These are phyloP conservation scores for Akanthomyces dipterigenus DNA, from an alignment of 2,329 filamentous ascomycete species.

Conservation along the genomic window DNA sequence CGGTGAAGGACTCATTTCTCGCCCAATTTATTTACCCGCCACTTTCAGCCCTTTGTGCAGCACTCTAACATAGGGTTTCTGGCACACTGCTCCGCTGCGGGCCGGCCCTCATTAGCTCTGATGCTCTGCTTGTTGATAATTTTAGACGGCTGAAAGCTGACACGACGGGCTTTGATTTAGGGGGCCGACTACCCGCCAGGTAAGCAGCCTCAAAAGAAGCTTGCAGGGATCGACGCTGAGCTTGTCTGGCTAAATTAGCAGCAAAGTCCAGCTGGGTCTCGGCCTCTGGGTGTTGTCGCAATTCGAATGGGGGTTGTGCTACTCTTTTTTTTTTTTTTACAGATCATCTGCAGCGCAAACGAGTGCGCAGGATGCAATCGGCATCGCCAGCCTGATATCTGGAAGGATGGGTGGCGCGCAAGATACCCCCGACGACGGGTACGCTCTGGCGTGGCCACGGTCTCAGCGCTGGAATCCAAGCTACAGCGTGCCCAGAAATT, in stretches of 20 bases:
- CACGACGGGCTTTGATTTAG: not conserved
- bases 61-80: not conserved
- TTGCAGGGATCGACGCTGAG: not conserved
- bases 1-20: too few relatives aligned
- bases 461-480: slow-evolving; percentile 23
- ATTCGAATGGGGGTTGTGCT: not conserved
- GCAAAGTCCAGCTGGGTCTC: not conserved
- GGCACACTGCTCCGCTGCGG: not conserved
- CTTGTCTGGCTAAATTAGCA: not conserved
- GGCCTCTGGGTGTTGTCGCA: not conserved
- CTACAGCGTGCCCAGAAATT: slow-evolving; percentile 20
- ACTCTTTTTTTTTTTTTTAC: not conserved
- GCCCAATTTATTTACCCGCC: too few relatives aligned
- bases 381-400: not conserved
- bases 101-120: not conserved
- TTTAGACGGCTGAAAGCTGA: not conserved
- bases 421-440: slow-evolving; percentile 9
- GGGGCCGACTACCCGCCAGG: not conserved
- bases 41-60: not conserved
- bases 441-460: slow-evolving; percentile 16
- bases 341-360: not conserved
- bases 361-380: not conserved
- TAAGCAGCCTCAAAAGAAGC: slow-evolving; percentile 1
- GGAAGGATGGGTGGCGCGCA: not conserved
- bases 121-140: not conserved